Evolutionary conservation across 345 rosid species (phyloP).

Genomic region (Balakata baccata): DNA sequence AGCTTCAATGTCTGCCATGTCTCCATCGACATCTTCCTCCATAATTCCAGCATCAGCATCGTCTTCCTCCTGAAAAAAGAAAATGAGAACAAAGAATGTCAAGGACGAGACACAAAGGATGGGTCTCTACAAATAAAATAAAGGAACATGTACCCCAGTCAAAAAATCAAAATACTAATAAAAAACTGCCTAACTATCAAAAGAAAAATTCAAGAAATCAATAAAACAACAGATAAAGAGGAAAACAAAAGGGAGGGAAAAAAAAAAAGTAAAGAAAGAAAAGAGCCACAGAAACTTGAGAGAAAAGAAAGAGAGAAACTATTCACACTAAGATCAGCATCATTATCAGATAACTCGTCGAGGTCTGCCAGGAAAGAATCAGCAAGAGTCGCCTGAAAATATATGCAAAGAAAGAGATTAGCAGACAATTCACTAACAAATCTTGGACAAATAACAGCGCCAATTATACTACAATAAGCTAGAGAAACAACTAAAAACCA

Average conservation of each 20-base stretch:
- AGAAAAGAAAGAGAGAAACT: background rate
- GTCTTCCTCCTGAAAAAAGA: conserved; percentile 55
- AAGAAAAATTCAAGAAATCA: too few relatives aligned
- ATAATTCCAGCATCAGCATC: conserved; percentile 55
- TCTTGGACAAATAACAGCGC: background rate
- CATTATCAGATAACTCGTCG: conserved; percentile 93
- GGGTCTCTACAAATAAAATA: background rate
- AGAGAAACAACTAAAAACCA: background rate
- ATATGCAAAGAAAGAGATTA: conserved; percentile 5
- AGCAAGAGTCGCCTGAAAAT: conserved; percentile 73
- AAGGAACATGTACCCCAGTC: background rate
- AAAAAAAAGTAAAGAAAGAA: too few relatives aligned
- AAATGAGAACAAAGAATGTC: background rate
- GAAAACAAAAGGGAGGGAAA: background rate
- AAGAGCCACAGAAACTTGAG: background rate
- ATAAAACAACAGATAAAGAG: background rate
- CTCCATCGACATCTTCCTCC: conserved; percentile 81
- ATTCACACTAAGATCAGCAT: conserved; percentile 60
- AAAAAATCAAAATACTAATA: background rate
- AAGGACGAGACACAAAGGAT: background rate
- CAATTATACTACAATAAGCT: background rate
- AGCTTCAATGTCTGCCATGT: conserved; percentile 67
- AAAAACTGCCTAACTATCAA: background rate
- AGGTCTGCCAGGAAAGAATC: conserved; percentile 95
- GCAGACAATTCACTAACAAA: background rate